Evolutionary conservation across 768 basidiomycete species (phyloP), one percentile per base, ranked within the genome.

Genomic region (Phlebiopsis gigantea): DNA sequence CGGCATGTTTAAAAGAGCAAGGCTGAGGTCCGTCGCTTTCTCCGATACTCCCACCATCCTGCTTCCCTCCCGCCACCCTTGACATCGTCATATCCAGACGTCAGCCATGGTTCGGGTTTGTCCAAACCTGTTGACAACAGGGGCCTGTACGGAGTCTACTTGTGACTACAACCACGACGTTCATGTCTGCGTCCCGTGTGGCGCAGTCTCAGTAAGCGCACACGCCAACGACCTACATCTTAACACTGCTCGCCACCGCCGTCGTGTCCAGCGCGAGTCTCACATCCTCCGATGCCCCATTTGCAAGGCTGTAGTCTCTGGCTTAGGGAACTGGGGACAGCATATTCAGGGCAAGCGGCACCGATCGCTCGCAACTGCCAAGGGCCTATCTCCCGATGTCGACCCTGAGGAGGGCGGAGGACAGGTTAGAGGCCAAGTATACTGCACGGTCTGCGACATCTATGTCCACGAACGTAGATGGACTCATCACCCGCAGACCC

Each of bases 381-480:
- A 63, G 49, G 67, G 66, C 4, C 47, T 72, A 7, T 46, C 65
- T 5, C 50, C 71, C 2, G 51, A 61, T 7, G 63, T 77, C 6
- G 61, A 65, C 3, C 75, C 78, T 1, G 68, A 72, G 55, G 52
- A 51, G 8, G 57, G 46, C 49, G 58, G 45, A 39, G 57, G 25
- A 4, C 22, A 28, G 8, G 44, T 56, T 10, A 57, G 60, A 8
- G 58, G 61, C 17, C 63, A 60, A 17, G 63, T 63, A 46, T 59
- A 44, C 41, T 76, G 75, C 50, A 45, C 59, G 0, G 57, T 69
- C 10, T 75, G 74, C 61, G 62, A 68, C 24, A 30, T 54, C 0
- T 62, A 42, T 63, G 65, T 66, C 69, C 74, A 47, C 57, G 66
- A 43, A 63, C 15, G 31, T 5, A 4, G 61, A 15, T 81, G 77